Evolutionary conservation across 176 grass and related monocot genomes (phyloP), one percentile per base, ranked within the genome.

Genomic region (Oryza glaberrima): DNA sequence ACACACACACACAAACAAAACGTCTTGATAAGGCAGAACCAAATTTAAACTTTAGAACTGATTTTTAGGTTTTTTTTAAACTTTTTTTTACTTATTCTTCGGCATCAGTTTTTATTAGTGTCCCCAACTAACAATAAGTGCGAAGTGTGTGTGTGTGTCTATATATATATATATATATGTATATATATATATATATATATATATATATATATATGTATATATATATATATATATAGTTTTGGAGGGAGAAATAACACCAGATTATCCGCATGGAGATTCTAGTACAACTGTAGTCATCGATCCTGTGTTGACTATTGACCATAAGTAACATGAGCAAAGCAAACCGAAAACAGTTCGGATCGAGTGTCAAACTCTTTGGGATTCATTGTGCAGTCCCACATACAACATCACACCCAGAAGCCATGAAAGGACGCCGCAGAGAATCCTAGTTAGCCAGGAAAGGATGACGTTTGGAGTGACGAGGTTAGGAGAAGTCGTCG

Each of bases 401-500:
- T 2, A 6, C 17, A 0, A 9, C 52, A 6, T 2, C 0, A 0
- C 4, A 0, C 1, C 36, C 5, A 1, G 16, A 49, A 0, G 2
- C 0, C 15, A 5, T 0, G 0, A 2, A 0, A 16, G 5, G 19
- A 35, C 0, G 47, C 30, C 87, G 81, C 69, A 88, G 81, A 88
- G 78, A 75, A 85, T 82, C 82, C 35, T 4, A 2, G 4, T 30
- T 0, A 20, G 14, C 28, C 51, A 36, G 35, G 19, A 46, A 19
- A 0, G 1, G n/a, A 36, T 95, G 93, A 95, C 93, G 93, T 90
- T 78, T 71, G 69, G 82, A 61, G 85, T 95, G 90, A 95, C 93
- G 88, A 26, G 67, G 16, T 2, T 13, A 7, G 36, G 36, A 17
- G 34, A 81, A 80, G 84, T 69, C 61, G 25, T 16, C 43, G 83